Conservation (phyloP, 2,329 filamentous ascomycete species). For the Fusarium protoensiforme region DNA sequence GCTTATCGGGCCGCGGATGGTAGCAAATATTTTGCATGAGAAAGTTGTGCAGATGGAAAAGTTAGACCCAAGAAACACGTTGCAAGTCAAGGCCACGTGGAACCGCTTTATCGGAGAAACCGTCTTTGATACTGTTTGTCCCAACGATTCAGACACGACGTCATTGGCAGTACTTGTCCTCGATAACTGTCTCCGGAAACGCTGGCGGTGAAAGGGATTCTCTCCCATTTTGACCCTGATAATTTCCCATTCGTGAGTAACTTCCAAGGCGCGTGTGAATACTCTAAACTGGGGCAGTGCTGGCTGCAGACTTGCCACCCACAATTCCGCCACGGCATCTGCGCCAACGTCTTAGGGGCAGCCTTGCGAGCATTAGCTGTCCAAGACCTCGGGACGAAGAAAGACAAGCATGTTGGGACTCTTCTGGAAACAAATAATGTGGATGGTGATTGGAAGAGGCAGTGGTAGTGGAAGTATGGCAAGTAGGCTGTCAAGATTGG, state of each 20-base stretch:
- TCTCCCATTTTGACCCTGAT: background rate
- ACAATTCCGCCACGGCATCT: background rate
- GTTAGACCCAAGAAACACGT: background rate
- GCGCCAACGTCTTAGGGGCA: background rate
- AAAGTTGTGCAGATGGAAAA: background rate
- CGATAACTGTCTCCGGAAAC: background rate
- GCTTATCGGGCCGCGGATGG: background rate
- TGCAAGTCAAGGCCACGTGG: background rate
- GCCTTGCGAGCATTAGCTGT: background rate
- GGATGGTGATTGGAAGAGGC: background rate
- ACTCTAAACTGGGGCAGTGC: background rate
- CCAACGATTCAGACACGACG: background rate
- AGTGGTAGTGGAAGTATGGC: background rate
- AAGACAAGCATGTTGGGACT: background rate
- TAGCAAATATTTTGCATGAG: background rate
- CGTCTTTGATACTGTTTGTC: background rate
- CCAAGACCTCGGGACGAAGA: background rate
- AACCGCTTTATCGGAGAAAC: background rate
- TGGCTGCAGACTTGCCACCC: background rate
- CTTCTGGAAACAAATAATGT: background rate
- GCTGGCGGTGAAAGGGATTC: background rate
- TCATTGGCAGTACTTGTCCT: background rate
- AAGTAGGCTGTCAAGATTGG: background rate
- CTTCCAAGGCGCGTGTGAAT: fast-evolving
- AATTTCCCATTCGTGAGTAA: background rate